Conservation (phyloP, 805 yeast genomes). For the Wickerhamomyces pijperi region DNA sequence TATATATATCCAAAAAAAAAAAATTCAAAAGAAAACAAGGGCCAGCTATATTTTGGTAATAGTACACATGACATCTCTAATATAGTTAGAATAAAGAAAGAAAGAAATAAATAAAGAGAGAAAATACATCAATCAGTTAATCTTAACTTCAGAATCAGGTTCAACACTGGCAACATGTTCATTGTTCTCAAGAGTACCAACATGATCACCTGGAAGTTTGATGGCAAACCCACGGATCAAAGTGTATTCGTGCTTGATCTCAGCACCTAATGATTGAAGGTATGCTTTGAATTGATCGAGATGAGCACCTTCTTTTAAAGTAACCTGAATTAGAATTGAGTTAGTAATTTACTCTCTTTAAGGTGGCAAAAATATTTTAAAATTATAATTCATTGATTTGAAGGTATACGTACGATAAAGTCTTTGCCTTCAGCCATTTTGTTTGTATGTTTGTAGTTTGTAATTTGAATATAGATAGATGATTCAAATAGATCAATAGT, state of each 20-base stretch:
- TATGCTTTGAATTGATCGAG: conserved; percentile 35
- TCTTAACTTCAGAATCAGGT: conserved; percentile 51
- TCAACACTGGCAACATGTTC: conserved; percentile 49
- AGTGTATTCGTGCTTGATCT: conserved; percentile 46
- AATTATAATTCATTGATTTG: too few relatives aligned
- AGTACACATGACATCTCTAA: not conserved
- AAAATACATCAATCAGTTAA: not conserved
- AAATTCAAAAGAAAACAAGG: too few relatives aligned
- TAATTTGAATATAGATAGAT: too few relatives aligned
- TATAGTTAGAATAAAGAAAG: not conserved
- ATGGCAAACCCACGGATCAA: conserved; percentile 59
- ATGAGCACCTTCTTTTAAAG: conserved; percentile 25
- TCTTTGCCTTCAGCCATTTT: too few relatives aligned
- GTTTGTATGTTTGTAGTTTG: too few relatives aligned
- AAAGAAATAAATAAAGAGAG: not conserved
- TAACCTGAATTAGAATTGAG: conserved; percentile 18
- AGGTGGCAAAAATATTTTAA: too few relatives aligned
- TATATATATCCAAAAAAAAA: too few relatives aligned
- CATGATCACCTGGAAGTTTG: conserved; percentile 43
- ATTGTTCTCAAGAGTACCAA: conserved; percentile 32
- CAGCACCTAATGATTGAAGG: conserved; percentile 44
- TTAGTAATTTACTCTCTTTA: too few relatives aligned
- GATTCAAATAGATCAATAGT: too few relatives aligned
- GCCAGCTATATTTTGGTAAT: too few relatives aligned
- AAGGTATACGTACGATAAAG: too few relatives aligned